These are phyloP conservation scores for Nothomitra cinnamomea DNA, from an alignment of 2,329 filamentous ascomycete genomes.

Conservation along the genomic window DNA sequence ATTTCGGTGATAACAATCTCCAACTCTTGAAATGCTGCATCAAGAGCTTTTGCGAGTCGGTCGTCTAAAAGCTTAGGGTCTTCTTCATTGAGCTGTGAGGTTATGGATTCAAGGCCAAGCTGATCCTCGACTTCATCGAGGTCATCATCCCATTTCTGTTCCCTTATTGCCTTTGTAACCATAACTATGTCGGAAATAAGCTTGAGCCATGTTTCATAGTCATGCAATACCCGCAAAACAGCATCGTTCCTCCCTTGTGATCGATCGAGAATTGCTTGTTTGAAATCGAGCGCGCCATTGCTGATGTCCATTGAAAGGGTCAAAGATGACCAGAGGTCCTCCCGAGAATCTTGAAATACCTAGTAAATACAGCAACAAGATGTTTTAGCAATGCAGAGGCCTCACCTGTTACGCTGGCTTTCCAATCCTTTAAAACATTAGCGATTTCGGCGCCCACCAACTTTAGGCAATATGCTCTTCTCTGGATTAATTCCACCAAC, in stretches of 20 bases:
- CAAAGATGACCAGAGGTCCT: slow-evolving; percentile 47
- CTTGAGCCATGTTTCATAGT: slow-evolving; percentile 58
- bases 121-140: slow-evolving; percentile 56
- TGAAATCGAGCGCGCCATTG: slow-evolving; percentile 49
- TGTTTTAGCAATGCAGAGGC: slow-evolving; percentile 16
- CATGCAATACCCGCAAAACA: slow-evolving; percentile 41
- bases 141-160: slow-evolving; percentile 60
- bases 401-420: slow-evolving; percentile 23
- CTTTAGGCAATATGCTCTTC: slow-evolving; percentile 45
- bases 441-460: slow-evolving; percentile 48
- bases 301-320: slow-evolving; percentile 48
- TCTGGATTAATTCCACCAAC: slow-evolving; percentile 44
- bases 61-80: slow-evolving; percentile 49
- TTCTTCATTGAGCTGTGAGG: slow-evolving; percentile 51
- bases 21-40: slow-evolving; percentile 39
- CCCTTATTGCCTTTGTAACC: slow-evolving; percentile 46
- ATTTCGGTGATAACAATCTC: slow-evolving; percentile 33
- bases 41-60: slow-evolving; percentile 38
- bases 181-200: slow-evolving; percentile 50
- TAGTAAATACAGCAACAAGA: background rate
- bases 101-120: slow-evolving; percentile 46
- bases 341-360: slow-evolving; percentile 24
- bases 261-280: slow-evolving; percentile 49
- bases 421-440: slow-evolving; percentile 43
- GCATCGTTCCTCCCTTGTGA: slow-evolving; percentile 55